A percentile compares a stretch with the other conserved stretches of the same genome.
These are phyloP conservation scores for Trichoderma semiorbis DNA, from an alignment of 2,329 filamentous ascomycete genomes.

Conservation along the genomic window DNA sequence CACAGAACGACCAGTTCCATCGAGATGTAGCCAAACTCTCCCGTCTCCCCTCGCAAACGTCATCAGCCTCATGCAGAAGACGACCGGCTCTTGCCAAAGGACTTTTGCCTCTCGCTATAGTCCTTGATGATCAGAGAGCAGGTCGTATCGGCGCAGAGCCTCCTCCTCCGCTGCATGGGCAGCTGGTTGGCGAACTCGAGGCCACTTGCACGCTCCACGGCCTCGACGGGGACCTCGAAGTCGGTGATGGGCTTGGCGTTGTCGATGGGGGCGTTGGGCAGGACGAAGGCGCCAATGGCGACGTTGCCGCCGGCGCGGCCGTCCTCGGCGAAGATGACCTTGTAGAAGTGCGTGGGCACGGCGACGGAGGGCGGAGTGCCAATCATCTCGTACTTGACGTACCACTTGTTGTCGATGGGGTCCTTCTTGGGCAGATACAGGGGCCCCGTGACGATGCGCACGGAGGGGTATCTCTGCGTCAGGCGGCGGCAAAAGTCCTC, in stretches of 20 bases:
- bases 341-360: slow-evolving; percentile 98
- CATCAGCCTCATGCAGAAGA: background rate
- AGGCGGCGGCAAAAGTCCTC: slow-evolving; percentile 93
- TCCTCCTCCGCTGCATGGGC: slow-evolving; percentile 67
- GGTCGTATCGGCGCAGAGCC: slow-evolving; percentile 79
- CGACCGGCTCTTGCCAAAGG: slow-evolving; percentile 43
- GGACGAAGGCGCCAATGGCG: slow-evolving; percentile 86
- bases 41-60: background rate
- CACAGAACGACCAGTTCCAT: background rate
- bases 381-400: slow-evolving; percentile 92
- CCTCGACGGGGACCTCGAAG: slow-evolving; percentile 93
- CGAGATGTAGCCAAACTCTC: background rate
- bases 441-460: slow-evolving; percentile 89
- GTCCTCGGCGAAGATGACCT: slow-evolving; percentile 95
- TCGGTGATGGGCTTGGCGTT: slow-evolving; percentile 84
- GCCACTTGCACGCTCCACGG: slow-evolving; percentile 85
- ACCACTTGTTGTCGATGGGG: slow-evolving; percentile 84
- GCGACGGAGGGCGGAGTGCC: slow-evolving; percentile 90
- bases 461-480: slow-evolving; percentile 75
- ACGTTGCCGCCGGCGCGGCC: slow-evolving; percentile 68
- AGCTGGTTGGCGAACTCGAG: slow-evolving; percentile 85
- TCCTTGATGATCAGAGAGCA: slow-evolving; percentile 84
- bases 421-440: slow-evolving; percentile 87
- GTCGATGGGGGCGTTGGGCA: slow-evolving; percentile 85
- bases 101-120: slow-evolving; percentile 62